A percentile compares a stretch with the other conserved stretches of the same genome.
Conservation (phyloP, 2,329 filamentous ascomycete species). For the Aspergillus flavus region DNA sequence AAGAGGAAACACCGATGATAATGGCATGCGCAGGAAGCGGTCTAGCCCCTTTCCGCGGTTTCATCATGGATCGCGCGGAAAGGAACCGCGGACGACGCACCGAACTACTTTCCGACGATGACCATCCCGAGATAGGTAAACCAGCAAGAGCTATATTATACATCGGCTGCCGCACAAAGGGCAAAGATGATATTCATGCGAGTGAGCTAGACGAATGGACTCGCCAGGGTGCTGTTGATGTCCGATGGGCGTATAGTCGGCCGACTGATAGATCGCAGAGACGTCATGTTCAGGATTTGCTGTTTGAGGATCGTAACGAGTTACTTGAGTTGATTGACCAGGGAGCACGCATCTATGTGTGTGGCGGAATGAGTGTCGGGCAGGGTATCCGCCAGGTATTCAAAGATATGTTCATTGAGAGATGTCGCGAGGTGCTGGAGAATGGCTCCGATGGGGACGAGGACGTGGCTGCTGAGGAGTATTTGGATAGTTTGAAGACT, state of each 20-base stretch:
- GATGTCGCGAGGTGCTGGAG: constrained; percentile 26
- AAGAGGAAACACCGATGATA: constrained; percentile 41
- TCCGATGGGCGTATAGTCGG: constrained; percentile 64
- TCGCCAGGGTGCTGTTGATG: constrained; percentile 59
- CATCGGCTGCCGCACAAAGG: constrained; percentile 38
- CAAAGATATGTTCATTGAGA: constrained; percentile 37
- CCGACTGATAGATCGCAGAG: constrained; percentile 51
- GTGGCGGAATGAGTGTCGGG: constrained; percentile 60
- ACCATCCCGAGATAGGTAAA: constrained; percentile 18
- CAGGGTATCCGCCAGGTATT: constrained; percentile 50
- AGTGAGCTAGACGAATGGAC: constrained; percentile 58
- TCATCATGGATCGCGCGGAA: constrained; percentile 62
- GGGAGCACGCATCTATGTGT: constrained; percentile 65
- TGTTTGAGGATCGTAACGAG: constrained; percentile 52
- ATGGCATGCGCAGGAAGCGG: constrained; percentile 52
- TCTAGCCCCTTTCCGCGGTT: constrained; percentile 65
- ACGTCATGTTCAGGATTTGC: constrained; percentile 56
- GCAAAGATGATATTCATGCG: constrained; percentile 40
- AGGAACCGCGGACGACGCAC: constrained; percentile 22
- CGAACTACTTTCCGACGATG: constrained; percentile 10
- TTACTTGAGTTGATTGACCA: constrained; percentile 49
- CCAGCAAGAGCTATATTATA: constrained; percentile 40
- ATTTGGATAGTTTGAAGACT: constrained; percentile 31
- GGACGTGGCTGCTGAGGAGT: constrained; percentile 30
- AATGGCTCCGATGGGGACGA: constrained; percentile 35